Percentiles rank a stretch among this genome's conserved stretches.
Evolutionary conservation across 176 grass and related monocot species (phyloP).

Genomic region (Ensete glaucum): DNA sequence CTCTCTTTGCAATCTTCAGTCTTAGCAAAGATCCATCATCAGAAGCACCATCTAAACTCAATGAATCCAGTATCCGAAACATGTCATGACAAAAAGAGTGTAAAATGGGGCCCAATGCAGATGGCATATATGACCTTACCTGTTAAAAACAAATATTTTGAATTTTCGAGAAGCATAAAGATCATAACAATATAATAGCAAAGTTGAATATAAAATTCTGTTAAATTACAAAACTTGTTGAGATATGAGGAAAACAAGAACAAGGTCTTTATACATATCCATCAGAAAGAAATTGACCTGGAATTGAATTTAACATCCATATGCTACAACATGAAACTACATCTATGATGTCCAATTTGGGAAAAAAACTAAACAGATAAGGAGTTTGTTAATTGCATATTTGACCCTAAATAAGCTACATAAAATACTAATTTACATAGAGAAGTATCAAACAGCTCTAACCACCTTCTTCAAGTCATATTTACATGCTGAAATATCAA

Average conservation of each 20-base stretch:
- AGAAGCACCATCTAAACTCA: conserved; percentile 38
- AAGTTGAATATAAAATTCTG: neutral
- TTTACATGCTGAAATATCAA: no score
- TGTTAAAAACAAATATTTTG: conserved; percentile 23
- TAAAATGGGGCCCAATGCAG: conserved; percentile 47
- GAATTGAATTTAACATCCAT: neutral
- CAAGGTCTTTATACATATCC: neutral
- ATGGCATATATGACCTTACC: conserved; percentile 86
- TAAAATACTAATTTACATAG: no score
- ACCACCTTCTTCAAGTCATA: no score
- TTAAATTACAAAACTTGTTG: neutral
- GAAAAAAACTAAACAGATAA: no score
- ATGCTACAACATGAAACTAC: no score
- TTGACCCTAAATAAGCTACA: no score
- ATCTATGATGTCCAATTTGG: no score
- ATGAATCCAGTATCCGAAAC: conserved; percentile 56
- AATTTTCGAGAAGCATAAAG: neutral
- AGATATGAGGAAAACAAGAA: neutral
- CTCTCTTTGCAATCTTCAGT: conserved; percentile 84
- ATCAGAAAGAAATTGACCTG: neutral
- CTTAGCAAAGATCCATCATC: conserved; percentile 30
- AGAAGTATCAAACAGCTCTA: no score
- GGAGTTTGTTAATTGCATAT: no score
- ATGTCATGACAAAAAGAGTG: conserved; percentile 74
- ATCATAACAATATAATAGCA: neutral